Percentiles rank a stretch among this genome's conserved stretches.
Conservation (phyloP, 2,329 filamentous ascomycete genomes). For the Boeremia exigua region DNA sequence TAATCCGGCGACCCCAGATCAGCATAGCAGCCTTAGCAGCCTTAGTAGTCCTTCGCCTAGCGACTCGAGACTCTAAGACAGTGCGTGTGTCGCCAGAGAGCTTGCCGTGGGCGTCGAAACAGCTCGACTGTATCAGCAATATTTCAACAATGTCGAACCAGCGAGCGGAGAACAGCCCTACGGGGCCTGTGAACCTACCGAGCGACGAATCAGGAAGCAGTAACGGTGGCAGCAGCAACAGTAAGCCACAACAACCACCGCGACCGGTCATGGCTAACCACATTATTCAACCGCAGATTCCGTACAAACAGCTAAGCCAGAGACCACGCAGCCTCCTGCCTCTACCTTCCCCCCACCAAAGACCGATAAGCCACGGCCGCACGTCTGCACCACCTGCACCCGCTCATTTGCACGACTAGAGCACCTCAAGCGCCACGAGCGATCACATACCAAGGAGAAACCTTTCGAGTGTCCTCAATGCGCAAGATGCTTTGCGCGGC, state of each 20-base stretch:
- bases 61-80: not conserved
- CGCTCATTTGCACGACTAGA: constrained; percentile 94
- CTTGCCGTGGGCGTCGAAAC: not conserved
- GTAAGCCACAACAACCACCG: constrained; percentile 26
- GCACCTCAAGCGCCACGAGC: constrained; percentile 95
- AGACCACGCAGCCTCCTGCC: constrained; percentile 32
- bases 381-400: constrained; percentile 89
- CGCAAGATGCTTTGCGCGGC: constrained; percentile 89
- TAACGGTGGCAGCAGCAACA: constrained; percentile 39
- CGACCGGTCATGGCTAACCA: constrained; percentile 25
- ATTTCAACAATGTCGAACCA: constrained; percentile 10
- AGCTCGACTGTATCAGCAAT: not conserved
- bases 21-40: constrained; percentile 3
- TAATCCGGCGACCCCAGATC: constrained; percentile 6
- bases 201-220: constrained; percentile 38
- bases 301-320: constrained; percentile 41
- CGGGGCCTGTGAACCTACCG: constrained; percentile 35
- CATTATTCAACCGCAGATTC: constrained; percentile 32
- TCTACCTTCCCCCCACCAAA: constrained; percentile 78
- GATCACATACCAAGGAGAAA: constrained; percentile 99
- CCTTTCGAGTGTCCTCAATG: constrained; percentile 98
- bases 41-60: not conserved
- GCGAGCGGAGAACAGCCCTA: constrained; percentile 24
- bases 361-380: constrained; percentile 95
- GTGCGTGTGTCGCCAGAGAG: not conserved